Evolutionary conservation across 2,329 filamentous ascomycete species (phyloP), one percentile per base, ranked within the genome.

Genomic region (Stagonosporopsis cucurbitacearum): DNA sequence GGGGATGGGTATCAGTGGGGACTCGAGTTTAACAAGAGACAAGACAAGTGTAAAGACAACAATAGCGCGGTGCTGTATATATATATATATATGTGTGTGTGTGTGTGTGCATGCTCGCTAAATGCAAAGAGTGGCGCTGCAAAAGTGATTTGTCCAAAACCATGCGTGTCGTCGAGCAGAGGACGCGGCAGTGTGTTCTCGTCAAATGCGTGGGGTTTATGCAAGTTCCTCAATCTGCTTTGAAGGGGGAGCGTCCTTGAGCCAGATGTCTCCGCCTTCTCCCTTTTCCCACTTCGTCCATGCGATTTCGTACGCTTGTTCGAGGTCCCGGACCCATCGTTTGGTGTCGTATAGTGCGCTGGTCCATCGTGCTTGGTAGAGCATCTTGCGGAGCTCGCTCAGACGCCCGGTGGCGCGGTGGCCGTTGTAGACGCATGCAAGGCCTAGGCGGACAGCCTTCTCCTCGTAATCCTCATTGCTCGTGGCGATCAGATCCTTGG

Each of bases 291-390:
- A 99, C 71, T 86, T 85, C 66, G 83, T 82, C 95, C 95, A 99
- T 17, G 93, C 92, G 72, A 90, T 86, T 62, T 90, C 88, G 74
- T 97, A 99, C 12, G 92, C 93, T 58, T 85, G 83, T 78, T 99
- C 95, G 19, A 99, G 78, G 76, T 98, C 93, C 42, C 82, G 79
- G 23, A 98, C 94, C 95, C 95, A 99, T 65, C 95, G 84, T 65
- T 82, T 85, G 6, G 95, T 99, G 75, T 99, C 87, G 73, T 99
- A 99, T 39, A 99, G 81, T 13, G 89, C 90, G 75, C 92, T 96
- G 25, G 81, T 86, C 90, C 92, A 96, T 65, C 94, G 88, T 68
- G 86, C 88, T 59, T 91, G 84, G 79, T 93, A 98, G 11, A 99
- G 78, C 67, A 96, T 80, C 71, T 86, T 89, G 59, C 95, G 86